Percentiles rank a stretch among this genome's conserved stretches.
phyloP scores from a whole-genome alignment of 1,139 yeast genomes.

The Taphrina wiesneri region DNA sequence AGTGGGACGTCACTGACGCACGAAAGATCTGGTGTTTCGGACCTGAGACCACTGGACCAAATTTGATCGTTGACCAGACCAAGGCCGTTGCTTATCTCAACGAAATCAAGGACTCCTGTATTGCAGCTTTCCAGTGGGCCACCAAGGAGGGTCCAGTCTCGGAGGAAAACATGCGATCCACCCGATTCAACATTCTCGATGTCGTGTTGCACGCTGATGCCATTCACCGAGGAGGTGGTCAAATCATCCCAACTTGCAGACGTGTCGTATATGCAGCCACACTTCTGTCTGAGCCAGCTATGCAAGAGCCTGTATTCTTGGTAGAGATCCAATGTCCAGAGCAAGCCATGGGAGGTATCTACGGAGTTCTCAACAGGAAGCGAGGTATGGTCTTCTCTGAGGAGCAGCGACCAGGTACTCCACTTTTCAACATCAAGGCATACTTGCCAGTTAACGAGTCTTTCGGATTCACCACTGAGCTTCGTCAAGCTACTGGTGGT shows the following conservation, averaged over 20 bases:
- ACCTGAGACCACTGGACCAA: constrained; percentile 94
- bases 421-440: constrained; percentile 98
- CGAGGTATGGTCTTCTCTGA: constrained; percentile 99
- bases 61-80: constrained; percentile 98
- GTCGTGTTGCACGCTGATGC: constrained; percentile 99
- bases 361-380: constrained; percentile 99
- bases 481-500: constrained; percentile 99
- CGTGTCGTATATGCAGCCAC: constrained; percentile 98
- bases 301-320: constrained; percentile 99
- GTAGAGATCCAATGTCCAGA: constrained; percentile 99
- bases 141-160: constrained; percentile 99
- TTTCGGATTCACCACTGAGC: constrained; percentile 99
- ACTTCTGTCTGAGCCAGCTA: constrained; percentile 97
- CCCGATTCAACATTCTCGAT: constrained; percentile 97
- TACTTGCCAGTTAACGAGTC: constrained; percentile 99
- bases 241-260: constrained; percentile 99
- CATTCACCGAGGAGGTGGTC: constrained; percentile 99
- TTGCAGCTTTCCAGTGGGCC: constrained; percentile 99
- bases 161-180: constrained; percentile 94
- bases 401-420: constrained; percentile 99
- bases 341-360: constrained; percentile 99
- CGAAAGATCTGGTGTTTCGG: constrained; percentile 99
- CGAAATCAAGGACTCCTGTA: constrained; percentile 99
- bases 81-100: constrained; percentile 99
- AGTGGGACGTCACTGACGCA: constrained; percentile 99